A percentile compares a stretch with the other conserved stretches of the same genome.
These are phyloP conservation scores for Globisporangium emineosum DNA, from an alignment of 352 stramenopile genomes.

Conservation along the genomic window DNA sequence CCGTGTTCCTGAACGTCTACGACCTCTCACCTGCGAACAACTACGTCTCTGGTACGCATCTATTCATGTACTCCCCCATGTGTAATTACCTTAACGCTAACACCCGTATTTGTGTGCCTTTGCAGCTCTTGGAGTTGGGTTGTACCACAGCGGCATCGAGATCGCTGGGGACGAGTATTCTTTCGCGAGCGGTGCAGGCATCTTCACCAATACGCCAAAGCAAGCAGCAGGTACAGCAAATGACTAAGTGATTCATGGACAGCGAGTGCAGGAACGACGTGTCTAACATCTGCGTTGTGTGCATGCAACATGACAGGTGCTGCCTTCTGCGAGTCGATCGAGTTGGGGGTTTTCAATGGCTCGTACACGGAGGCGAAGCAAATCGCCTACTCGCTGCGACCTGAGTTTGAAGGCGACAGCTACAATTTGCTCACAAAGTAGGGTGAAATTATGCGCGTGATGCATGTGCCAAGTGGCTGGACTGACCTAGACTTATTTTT, in stretches of 20 bases:
- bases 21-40: slow-evolving; percentile 91
- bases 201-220: slow-evolving; percentile 80
- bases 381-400: slow-evolving; percentile 81
- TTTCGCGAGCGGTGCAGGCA: slow-evolving; percentile 88
- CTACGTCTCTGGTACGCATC: slow-evolving; percentile 63
- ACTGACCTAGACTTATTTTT: not conserved
- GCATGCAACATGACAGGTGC: slow-evolving; percentile 42
- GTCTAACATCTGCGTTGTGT: not conserved
- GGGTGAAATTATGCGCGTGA: not conserved
- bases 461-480: not conserved
- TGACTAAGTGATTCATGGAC: not conserved
- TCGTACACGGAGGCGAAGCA: slow-evolving; percentile 71
- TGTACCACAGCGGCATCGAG: slow-evolving; percentile 93
- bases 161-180: slow-evolving; percentile 91
- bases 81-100: slow-evolving; percentile 12
- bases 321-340: slow-evolving; percentile 86
- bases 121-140: slow-evolving; percentile 75
- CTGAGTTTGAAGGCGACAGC: slow-evolving; percentile 79
- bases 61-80: slow-evolving; percentile 11
- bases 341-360: slow-evolving; percentile 89
- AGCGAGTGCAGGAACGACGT: not conserved
- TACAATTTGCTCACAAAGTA: slow-evolving; percentile 92
- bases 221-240: slow-evolving; percentile 49
- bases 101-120: slow-evolving; percentile 6
- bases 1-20: slow-evolving; percentile 91